Base-by-base conservation (phyloP, 1,139 yeast species). In the Yamadazyma sp. region DNA sequence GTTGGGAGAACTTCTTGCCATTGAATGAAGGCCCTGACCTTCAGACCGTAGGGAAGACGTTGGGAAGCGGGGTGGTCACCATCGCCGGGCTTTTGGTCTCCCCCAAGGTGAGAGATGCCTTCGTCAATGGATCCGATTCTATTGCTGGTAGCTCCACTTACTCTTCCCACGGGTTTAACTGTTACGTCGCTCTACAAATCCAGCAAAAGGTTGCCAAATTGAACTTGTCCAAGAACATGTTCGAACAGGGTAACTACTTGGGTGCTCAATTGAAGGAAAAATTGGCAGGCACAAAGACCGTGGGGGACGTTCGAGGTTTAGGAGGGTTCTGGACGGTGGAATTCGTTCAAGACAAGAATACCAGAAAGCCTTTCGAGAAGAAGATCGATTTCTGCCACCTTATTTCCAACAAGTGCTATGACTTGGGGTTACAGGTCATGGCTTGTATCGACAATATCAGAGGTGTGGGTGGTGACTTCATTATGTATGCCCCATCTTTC, bases 291-390 rank as follows among this genome's bases (percentile, higher is more conserved):
- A 48, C 58, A 27, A 64, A 63, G 43, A 66, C 71, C 37, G 76
- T 69, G 28, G 84, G 83, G 45, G 81, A 79, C 46, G 71, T 79
- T 33, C 73, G 85, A 62, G 85, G 85, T 32, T 58, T 73, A 44
- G 84, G 84, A 44, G 77, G 80, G 16, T 80, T 80, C 59, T 77
- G 83, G 77, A 64, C 79, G 5, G 50, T 79, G 42, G 85, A 80
- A 56, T 62, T 77, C 38, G 81, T 78, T 46, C 68, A 77, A 51
- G 66, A 79, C 53, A 68, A 68, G 41, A 53, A 41, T 9, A 71
- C 81, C 26, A 77, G 75, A 47, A 77, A 75, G 47, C 62, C 69
- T 8, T 75, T 76, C 46, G 65, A 63, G 16, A 54, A 62, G 10
- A 54, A 53, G 6, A 38, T 62, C 17, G 56, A 59, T 20, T 57